phyloP scores from a whole-genome alignment of 495 filamentous ascomycete genomes.

The Bombardia bombarda region DNA sequence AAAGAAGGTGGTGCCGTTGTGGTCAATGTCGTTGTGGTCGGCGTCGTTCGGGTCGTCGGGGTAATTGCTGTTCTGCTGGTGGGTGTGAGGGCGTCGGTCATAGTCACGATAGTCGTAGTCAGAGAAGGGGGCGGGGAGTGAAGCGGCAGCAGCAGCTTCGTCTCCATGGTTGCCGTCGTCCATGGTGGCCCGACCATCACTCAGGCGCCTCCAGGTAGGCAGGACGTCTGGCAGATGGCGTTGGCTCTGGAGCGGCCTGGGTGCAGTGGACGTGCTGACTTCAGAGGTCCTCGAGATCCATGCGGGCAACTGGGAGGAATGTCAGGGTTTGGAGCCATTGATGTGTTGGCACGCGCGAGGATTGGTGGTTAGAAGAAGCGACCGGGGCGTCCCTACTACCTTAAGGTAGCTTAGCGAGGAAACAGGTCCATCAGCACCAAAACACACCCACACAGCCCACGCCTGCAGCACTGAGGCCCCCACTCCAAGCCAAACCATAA shows the following conservation, averaged over 20 bases:
- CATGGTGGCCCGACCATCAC: conserved; percentile 27
- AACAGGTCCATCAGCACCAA: too few species aligned
- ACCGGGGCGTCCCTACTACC: conserved; percentile 6
- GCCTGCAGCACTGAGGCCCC: too few species aligned
- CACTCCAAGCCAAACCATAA: too few species aligned
- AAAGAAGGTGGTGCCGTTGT: conserved; percentile 1
- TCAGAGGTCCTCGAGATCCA: conserved; percentile 21
- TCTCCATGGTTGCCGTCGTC: conserved; percentile 27
- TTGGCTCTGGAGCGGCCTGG: too few species aligned
- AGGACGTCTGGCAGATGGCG: conserved; percentile 2
- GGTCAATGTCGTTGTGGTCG: conserved; percentile 1
- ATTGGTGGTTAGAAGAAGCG: conserved; percentile 17
- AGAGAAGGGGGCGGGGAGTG: conserved; percentile 15
- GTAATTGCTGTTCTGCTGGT: conserved; percentile 5
- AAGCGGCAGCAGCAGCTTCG: conserved; percentile 15
- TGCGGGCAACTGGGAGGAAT: conserved; percentile 16
- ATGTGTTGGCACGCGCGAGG: conserved; percentile 28
- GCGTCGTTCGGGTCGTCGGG: background rate
- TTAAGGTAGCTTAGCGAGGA: too few species aligned
- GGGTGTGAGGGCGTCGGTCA: conserved; percentile 3
- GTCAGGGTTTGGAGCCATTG: conserved; percentile 25
- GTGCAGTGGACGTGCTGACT: background rate
- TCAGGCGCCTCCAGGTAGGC: background rate
- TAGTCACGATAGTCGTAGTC: conserved; percentile 20
- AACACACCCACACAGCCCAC: too few species aligned